Evolutionary conservation across 2,329 filamentous ascomycete species (phyloP), one percentile per base, ranked within the genome.

Genomic region (Xylariaceae sp.): DNA sequence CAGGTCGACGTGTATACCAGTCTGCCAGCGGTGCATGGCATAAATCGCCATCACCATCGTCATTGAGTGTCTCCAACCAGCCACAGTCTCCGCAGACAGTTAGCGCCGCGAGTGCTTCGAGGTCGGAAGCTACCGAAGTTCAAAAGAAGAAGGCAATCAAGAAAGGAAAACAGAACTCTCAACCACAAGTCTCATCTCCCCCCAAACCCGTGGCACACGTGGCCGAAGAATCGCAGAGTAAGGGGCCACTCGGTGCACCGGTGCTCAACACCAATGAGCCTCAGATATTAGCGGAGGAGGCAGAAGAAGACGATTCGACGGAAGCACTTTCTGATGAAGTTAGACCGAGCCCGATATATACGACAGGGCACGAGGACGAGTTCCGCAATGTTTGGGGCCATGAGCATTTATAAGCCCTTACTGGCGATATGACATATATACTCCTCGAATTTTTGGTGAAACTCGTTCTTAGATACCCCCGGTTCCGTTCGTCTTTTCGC

Each of bases 1-100:
- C 70, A 4, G 70, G 70, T 42, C 69, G 73, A 2, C 68, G 70
- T 18, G 64, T 70, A 1, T 74, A 73, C 62, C 74, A 76, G 61
- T 62, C 73, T 51, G 65, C 66, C 10, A 68, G 64, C 8, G 71
- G 71, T 0, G 68, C 70, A 37, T 73, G 71, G 71, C 67, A 69
- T 34, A 61, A 64, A n/a, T 59, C 57, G 11, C 66, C 65, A 6
- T 69, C 67, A 37, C 57, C 44, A 2, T 74, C 61, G 62, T 71
- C 56, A 62, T 58, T 66, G 30, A 74, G 66, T 66, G 64, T 60
- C 61, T 73, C 63, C 65, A 71, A 70, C 54, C 62, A 62, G 18
- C 67, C 68, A 51, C 45, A 58, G 5, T 51, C 58, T 3, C 51
- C 59, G 2, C 60, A 67, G 44, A 42, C 62, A 8, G 61, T 67